Base-by-base conservation (phyloP, 2,329 filamentous ascomycete species). In the Fusarium tricinctum region DNA sequence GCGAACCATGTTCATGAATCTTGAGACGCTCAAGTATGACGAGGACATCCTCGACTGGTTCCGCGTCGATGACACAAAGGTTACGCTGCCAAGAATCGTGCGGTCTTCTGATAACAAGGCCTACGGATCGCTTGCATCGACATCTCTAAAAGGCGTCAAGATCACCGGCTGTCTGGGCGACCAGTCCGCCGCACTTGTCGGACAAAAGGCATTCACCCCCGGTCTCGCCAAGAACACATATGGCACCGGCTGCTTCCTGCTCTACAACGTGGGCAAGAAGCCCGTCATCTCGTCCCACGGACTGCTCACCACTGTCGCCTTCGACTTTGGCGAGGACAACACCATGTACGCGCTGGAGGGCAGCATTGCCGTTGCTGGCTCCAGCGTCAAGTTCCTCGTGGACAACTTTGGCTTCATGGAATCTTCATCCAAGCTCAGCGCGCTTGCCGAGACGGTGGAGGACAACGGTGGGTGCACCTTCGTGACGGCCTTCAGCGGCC, bases 151-250 rank as follows among this genome's bases (percentile, higher is more conserved):
- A 71, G 92, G 90, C 33, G 83, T 87, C 64, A 89, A 82, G 49
- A 94, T 95, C 73, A 90, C 90, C 9, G 92, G 92, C 67, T 94
- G 91, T 78, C 81, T 95, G 26, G 92, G 92, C 56, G 92, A 96
- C 75, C 92, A 96, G 77, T 94, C 92, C 33, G 90, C 92, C 13
- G 92, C 92, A 6, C 81, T 95, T 44, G 92, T 95, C 28, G 92
- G 92, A 23, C 92, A 94, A 75, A 91, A 91, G 76, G 92, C 89
- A 3, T 95, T 95, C 78, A 85, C 84, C 3, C 89, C 91, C 10
- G 92, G 92, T 56, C 84, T 86, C 57, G 92, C 92, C 49, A 95
- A 95, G 83, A 95, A 95, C 78, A 95, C 92, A 1, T 95, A 95
- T 76, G 92, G 92, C 40, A 95, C 92, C 1, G 92, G 92, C 22